Percentiles rank a stretch among this genome's conserved stretches.
Conservation (phyloP, 2,329 filamentous ascomycete genomes). For the Cladosporium velox region DNA sequence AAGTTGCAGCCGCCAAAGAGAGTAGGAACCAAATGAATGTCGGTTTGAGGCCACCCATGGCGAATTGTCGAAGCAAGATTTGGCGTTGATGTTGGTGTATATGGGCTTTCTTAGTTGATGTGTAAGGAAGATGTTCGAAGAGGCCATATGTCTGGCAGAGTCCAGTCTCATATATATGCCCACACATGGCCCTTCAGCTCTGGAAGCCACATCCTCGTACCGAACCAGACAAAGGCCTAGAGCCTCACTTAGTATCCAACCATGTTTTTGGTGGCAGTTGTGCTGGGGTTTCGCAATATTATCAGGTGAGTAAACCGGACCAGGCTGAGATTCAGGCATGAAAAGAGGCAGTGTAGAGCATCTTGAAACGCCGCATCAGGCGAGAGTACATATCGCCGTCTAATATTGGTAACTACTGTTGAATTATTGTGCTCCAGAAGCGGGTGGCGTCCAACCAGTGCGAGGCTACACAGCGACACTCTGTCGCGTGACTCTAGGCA, state of each 20-base stretch:
- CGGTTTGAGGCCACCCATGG: neutral
- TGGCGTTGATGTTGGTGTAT: neutral
- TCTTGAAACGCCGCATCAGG: conserved; percentile 1
- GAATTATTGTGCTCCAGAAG: neutral
- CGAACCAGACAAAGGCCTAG: neutral
- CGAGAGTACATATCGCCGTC: neutral
- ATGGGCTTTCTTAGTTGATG: neutral
- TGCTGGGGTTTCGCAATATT: neutral
- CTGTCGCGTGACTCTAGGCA: neutral
- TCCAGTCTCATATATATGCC: neutral
- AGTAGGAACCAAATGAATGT: neutral
- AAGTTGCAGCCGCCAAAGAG: neutral
- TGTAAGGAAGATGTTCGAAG: neutral
- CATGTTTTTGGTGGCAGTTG: neutral
- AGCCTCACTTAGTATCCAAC: neutral
- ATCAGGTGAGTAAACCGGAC: neutral
- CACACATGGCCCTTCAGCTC: neutral
- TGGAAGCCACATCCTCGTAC: neutral
- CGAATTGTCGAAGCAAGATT: neutral
- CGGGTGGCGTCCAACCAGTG: conserved; percentile 1
- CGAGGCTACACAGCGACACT: neutral
- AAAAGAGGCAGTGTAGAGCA: neutral
- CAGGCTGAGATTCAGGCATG: neutral
- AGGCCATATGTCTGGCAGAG: neutral
- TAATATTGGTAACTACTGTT: neutral